Base-by-base conservation (phyloP, 768 basidiomycete genomes). In the Naganishia randhawae region DNA sequence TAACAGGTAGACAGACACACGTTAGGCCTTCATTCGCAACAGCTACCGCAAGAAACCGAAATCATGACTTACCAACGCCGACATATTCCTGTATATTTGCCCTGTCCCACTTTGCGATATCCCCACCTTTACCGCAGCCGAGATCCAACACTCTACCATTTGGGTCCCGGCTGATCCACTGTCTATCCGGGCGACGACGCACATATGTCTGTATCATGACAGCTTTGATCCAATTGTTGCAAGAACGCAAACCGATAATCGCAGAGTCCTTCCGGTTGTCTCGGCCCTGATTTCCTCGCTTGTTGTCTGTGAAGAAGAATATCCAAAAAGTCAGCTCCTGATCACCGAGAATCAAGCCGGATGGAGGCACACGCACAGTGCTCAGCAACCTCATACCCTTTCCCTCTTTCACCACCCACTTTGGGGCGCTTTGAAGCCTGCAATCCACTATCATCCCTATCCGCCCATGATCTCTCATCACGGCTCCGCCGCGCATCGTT, bases 151-250 rank as follows among this genome's bases (percentile, higher is more conserved):
- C 91, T 76, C 88, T 89, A 32, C 92, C 93, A 22, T 68, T 70
- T 1, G 53, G 74, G 22, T 50, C 66, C 7, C 53, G 72, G 68
- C 73, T 79, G 69, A 69, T 64, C 73, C 68, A 13, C 75, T 70
- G 67, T 83, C 83, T 50, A 37, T 83, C 79, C 41, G 92, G 83
- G 35, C 83, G 87, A 2, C 89, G 87, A 76, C 88, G 87, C 0
- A 89, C 90, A 74, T 91, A 96, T 63, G 89, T 89, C 10, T 89
- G 88, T 76, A 99, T 96, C 70, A 98, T 84, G 19, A 98, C 94
- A 11, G 92, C 92, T 80, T 99, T 99, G 73, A 98, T 89, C 96
- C 96, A 99, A 82, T 99, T 99, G 82, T 99, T 99, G 82, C 98
- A 99, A 77, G 85, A 89, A 80, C 96, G 97, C 65, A 99, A 85